Conservation (phyloP, 768 basidiomycete genomes). For the Leccinum sublutescens region DNA sequence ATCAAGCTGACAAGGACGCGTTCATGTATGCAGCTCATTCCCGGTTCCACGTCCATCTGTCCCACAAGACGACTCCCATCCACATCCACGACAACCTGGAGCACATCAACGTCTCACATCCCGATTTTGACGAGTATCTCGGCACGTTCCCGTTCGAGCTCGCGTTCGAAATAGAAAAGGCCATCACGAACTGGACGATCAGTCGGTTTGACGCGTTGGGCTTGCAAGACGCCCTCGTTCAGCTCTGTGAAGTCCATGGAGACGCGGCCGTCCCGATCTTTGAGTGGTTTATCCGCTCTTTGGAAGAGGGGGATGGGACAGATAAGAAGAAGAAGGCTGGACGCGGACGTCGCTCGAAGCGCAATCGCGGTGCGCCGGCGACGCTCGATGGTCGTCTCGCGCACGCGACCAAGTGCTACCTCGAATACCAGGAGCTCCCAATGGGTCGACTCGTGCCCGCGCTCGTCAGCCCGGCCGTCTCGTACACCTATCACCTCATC, state of each 20-base stretch:
- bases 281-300: conserved; percentile 14
- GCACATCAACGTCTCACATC: not conserved
- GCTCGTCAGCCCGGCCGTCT: conserved; percentile 19
- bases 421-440: conserved; percentile 26
- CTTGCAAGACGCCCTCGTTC: conserved; percentile 18
- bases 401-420: conserved; percentile 18
- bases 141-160: conserved; percentile 31
- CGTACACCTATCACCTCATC: conserved; percentile 37
- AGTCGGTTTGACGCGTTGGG: conserved; percentile 19
- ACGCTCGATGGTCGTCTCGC: conserved; percentile 17
- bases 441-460: conserved; percentile 24
- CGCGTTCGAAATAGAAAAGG: conserved; percentile 41
- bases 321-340: not conserved
- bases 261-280: conserved; percentile 26
- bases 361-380: not conserved
- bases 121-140: conserved; percentile 25
- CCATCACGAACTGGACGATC: conserved; percentile 30
- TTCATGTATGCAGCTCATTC: conserved; percentile 27
- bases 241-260: conserved; percentile 17
- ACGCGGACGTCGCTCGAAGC: not conserved
- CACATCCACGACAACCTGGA: conserved; percentile 12
- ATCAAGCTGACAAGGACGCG: conserved; percentile 23
- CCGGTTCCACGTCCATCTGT: conserved; percentile 22
- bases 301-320: conserved; percentile 16
- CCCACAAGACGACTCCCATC: conserved; percentile 7